Conservation (phyloP, 2,329 filamentous ascomycete species). For the Gnomoniopsis smithogilvyi region DNA sequence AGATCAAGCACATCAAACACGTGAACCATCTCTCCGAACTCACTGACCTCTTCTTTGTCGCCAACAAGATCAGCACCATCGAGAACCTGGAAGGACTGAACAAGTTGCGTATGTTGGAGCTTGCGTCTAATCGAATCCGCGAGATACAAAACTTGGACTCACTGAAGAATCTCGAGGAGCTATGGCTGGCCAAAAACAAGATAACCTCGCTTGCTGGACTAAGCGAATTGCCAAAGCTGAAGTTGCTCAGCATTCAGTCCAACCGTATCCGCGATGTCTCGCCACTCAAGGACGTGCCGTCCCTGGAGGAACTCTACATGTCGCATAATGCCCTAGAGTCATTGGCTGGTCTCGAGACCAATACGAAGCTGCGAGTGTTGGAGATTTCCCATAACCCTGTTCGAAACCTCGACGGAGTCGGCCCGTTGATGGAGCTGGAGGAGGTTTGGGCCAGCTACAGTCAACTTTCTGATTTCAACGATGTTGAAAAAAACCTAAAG, state of each 20-base stretch:
- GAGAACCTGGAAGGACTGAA: slow-evolving; percentile 76
- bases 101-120: slow-evolving; percentile 77
- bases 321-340: slow-evolving; percentile 88
- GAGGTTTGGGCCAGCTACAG: slow-evolving; percentile 97
- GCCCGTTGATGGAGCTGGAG: slow-evolving; percentile 67
- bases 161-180: slow-evolving; percentile 73
- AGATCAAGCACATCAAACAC: slow-evolving; percentile 97
- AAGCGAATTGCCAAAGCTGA: slow-evolving; percentile 70
- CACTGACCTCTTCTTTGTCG: slow-evolving; percentile 84
- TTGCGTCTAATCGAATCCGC: slow-evolving; percentile 88
- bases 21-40: slow-evolving; percentile 74
- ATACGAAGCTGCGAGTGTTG: slow-evolving; percentile 68
- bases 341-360: slow-evolving; percentile 68
- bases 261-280: slow-evolving; percentile 82
- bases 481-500: slow-evolving; percentile 72
- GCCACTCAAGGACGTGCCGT: slow-evolving; percentile 69
- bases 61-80: slow-evolving; percentile 89
- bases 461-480: slow-evolving; percentile 71
- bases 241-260: slow-evolving; percentile 89
- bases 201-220: slow-evolving; percentile 81
- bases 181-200: slow-evolving; percentile 97
- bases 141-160: slow-evolving; percentile 83
- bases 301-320: slow-evolving; percentile 90
- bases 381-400: slow-evolving; percentile 91
- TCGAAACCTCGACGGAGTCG: slow-evolving; percentile 68